A percentile compares a stretch with the other conserved stretches of the same genome.
These are phyloP conservation scores for Teunomyces barrocoloradensis DNA, from an alignment of 805 yeast genomes.

Conservation along the genomic window DNA sequence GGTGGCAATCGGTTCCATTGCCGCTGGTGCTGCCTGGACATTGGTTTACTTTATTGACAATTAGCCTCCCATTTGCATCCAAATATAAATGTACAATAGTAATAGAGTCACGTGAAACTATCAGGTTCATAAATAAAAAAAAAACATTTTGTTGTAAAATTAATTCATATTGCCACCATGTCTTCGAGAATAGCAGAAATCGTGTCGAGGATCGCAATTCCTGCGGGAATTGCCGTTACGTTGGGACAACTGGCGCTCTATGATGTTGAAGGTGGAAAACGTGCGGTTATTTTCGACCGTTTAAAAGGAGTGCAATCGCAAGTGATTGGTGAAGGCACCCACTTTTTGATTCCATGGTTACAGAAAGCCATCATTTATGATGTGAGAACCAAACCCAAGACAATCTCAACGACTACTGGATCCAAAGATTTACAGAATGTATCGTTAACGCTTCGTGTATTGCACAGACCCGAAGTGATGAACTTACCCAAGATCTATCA, in stretches of 20 bases:
- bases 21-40: slow-evolving; percentile 96
- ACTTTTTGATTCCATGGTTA: slow-evolving; percentile 92
- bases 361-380: slow-evolving; percentile 89
- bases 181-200: slow-evolving; percentile 37
- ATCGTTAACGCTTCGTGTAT: slow-evolving; percentile 84
- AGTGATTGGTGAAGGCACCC: slow-evolving; percentile 97
- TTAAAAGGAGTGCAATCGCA: slow-evolving; percentile 79
- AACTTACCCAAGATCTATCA: slow-evolving; percentile 86
- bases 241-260: slow-evolving; percentile 82
- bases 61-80: slow-evolving; percentile 9
- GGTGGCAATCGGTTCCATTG: slow-evolving; percentile 94
- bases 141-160: too few relatives aligned
- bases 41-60: slow-evolving; percentile 74
- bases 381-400: slow-evolving; percentile 93
- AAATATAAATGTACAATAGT: not conserved
- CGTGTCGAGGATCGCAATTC: slow-evolving; percentile 56
- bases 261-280: slow-evolving; percentile 92
- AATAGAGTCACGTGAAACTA: slow-evolving; percentile 1
- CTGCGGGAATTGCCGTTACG: slow-evolving; percentile 65
- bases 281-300: slow-evolving; percentile 95
- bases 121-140: too few relatives aligned
- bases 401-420: slow-evolving; percentile 91
- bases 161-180: slow-evolving; percentile 16
- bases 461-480: slow-evolving; percentile 89
- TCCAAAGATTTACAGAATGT: slow-evolving; percentile 97